Conservation (phyloP, 2,329 filamentous ascomycete species). For the Aspergillus quadrilineatus region DNA sequence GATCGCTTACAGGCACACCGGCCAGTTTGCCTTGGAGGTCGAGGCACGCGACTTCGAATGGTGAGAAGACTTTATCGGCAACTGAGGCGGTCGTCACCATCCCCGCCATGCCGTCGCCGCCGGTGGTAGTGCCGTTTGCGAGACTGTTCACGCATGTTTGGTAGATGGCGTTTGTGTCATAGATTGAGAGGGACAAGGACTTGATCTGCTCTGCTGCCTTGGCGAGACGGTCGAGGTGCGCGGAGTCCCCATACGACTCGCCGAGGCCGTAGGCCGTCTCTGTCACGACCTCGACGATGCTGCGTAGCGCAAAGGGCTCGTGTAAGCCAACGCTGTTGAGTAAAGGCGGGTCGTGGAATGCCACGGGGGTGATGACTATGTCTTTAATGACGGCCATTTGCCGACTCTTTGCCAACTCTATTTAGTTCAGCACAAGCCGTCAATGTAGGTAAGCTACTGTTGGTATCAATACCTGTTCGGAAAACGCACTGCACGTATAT, state of each 20-base stretch:
- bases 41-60: conserved; percentile 46
- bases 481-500: not conserved
- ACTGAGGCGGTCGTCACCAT: conserved; percentile 47
- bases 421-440: no score
- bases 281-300: conserved; percentile 41
- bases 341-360: conserved; percentile 48
- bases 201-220: conserved; percentile 23
- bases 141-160: conserved; percentile 23
- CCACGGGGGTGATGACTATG: conserved; percentile 45
- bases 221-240: conserved; percentile 37
- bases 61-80: conserved; percentile 45
- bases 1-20: conserved; percentile 41
- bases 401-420: no score
- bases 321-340: conserved; percentile 48
- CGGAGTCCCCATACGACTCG: conserved; percentile 45
- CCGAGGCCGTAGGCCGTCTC: conserved; percentile 40
- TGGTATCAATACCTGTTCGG: no score
- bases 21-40: conserved; percentile 45
- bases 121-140: conserved; percentile 18
- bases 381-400: conserved; percentile 31
- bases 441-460: no score
- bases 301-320: conserved; percentile 45
- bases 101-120: conserved; percentile 34
- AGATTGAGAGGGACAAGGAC: not conserved
- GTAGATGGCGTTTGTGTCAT: conserved; percentile 28